These are phyloP conservation scores for Zychaea mexicana DNA, from an alignment of 371 early-diverging fungal species.

Conservation along the genomic window DNA sequence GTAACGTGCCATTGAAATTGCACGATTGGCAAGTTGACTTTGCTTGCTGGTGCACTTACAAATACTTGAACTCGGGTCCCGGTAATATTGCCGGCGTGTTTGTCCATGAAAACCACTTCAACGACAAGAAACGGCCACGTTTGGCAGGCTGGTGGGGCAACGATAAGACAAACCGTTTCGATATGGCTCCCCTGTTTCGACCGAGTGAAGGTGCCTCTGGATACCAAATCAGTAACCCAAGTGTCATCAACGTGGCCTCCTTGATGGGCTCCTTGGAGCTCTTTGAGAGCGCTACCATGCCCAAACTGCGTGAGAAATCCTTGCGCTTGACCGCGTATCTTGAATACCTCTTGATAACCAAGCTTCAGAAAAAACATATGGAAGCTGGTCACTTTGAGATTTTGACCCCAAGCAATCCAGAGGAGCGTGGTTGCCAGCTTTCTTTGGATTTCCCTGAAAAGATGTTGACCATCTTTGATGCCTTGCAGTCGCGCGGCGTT, in stretches of 20 bases:
- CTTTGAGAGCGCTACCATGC: slow-evolving; percentile 75
- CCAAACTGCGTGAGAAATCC: slow-evolving; percentile 73
- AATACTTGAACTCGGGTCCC: slow-evolving; percentile 95
- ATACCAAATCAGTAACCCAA: slow-evolving; percentile 91
- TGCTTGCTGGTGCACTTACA: slow-evolving; percentile 99
- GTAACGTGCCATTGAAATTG: slow-evolving; percentile 86
- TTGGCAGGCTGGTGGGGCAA: slow-evolving; percentile 98
- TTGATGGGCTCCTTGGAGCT: slow-evolving; percentile 81
- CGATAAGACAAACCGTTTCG: slow-evolving; percentile 76
- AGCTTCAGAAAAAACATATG: slow-evolving; percentile 33
- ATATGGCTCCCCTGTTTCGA: slow-evolving; percentile 73
- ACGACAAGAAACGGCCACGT: slow-evolving; percentile 51
- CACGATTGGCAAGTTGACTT: slow-evolving; percentile 98
- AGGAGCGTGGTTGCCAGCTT: slow-evolving; percentile 88
- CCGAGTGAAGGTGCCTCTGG: slow-evolving; percentile 84
- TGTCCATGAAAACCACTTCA: slow-evolving; percentile 77
- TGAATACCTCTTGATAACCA: slow-evolving; percentile 55
- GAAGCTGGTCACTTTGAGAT: slow-evolving; percentile 57
- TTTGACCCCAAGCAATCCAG: slow-evolving; percentile 80
- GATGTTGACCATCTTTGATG: slow-evolving; percentile 62
- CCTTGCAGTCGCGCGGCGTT: slow-evolving; percentile 69
- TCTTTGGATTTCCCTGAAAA: slow-evolving; percentile 70
- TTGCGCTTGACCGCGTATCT: slow-evolving; percentile 81
- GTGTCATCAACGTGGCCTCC: slow-evolving; percentile 70
- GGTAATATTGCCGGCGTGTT: slow-evolving; percentile 93